These are phyloP conservation scores for Selaginella tamariscina DNA, from an alignment of 75 land plant genomes.

Conservation along the genomic window DNA sequence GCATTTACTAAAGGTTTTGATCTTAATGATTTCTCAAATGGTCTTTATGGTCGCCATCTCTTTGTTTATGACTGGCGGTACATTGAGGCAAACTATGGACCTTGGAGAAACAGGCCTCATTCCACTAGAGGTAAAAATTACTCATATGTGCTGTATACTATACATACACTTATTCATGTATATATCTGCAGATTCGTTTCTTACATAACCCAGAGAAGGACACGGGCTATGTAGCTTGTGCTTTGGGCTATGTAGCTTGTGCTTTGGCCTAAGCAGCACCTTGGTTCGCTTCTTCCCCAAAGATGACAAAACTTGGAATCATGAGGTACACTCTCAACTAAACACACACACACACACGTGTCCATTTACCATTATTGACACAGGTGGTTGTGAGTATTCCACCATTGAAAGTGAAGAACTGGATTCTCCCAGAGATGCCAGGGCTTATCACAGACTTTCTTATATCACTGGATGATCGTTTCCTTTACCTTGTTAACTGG, in stretches of 20 bases:
- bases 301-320: constrained; percentile 71
- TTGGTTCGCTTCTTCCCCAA: constrained; percentile 85
- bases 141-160: background rate
- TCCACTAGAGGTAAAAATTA: constrained; percentile 61
- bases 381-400: background rate
- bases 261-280: constrained; percentile 88
- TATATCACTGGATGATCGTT: constrained; percentile 10
- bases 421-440: constrained; percentile 6
- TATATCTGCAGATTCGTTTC: constrained; percentile 57
- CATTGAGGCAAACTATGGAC: constrained; percentile 79
- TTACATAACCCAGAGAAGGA: constrained; percentile 87
- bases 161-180: background rate
- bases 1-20: constrained; percentile 90
- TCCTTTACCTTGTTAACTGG: constrained; percentile 7
- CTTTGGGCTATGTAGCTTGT: constrained; percentile 85
- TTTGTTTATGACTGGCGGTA: constrained; percentile 94
- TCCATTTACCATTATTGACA: background rate
- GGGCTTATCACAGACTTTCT: constrained; percentile 3
- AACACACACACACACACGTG: background rate
- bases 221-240: constrained; percentile 84
- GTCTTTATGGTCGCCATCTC: constrained; percentile 77
- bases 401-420: background rate
- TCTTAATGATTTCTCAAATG: constrained; percentile 75
- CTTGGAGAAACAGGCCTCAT: constrained; percentile 74
- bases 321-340: constrained; percentile 61